Evolutionary conservation across 2,329 filamentous ascomycete genomes (phyloP).

Genomic region (Davidsoniella virescens): DNA sequence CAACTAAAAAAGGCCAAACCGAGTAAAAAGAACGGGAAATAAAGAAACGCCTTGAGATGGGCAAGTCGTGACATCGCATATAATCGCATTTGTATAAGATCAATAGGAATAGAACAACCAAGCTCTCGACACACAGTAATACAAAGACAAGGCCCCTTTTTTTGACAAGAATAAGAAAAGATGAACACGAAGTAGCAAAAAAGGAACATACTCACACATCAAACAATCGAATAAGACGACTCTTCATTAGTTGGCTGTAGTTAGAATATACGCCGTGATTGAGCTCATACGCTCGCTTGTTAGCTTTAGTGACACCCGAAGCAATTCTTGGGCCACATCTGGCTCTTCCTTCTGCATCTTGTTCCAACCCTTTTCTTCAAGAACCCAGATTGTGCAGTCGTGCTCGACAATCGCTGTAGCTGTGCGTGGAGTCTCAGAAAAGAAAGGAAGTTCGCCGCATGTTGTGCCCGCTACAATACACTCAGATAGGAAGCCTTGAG

Average conservation of each 20-base stretch:
- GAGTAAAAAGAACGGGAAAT: background rate
- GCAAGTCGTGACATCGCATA: background rate
- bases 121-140: background rate
- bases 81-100: no score
- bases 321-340: conserved; percentile 66
- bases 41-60: background rate
- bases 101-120: background rate
- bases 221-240: background rate
- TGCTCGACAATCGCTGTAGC: conserved; percentile 73
- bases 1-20: background rate
- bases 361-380: conserved; percentile 57
- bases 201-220: background rate
- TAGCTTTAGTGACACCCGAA: conserved; percentile 79
- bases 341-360: conserved; percentile 54
- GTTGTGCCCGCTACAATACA: conserved; percentile 89
- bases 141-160: background rate
- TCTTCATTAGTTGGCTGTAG: conserved; percentile 27
- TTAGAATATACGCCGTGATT: conserved; percentile 41
- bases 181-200: background rate
- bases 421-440: conserved; percentile 74
- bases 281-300: conserved; percentile 81
- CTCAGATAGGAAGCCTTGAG: conserved; percentile 78
- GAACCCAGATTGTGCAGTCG: conserved; percentile 67
- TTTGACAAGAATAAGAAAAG: background rate
- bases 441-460: conserved; percentile 91